phyloP scores from a whole-genome alignment of 2,329 filamentous ascomycete species.

The Colletotrichum incanum region DNA sequence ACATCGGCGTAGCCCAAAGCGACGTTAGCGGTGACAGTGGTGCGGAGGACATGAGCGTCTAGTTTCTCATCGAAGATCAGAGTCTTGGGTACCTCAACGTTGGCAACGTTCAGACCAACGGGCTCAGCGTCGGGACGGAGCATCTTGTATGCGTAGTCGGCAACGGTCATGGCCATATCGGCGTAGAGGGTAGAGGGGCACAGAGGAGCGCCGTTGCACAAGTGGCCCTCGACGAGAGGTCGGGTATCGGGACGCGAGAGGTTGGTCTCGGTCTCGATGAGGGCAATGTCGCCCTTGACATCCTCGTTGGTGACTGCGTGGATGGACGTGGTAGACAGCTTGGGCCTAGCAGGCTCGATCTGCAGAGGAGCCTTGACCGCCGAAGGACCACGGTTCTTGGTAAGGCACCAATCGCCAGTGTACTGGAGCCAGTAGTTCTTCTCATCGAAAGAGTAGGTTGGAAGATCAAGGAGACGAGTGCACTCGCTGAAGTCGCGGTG shows the following conservation, averaged over 20 bases:
- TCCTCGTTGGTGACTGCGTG: slow-evolving; percentile 76
- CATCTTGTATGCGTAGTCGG: slow-evolving; percentile 75
- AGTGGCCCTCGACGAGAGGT: slow-evolving; percentile 73
- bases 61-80: slow-evolving; percentile 70
- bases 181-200: slow-evolving; percentile 74
- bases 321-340: slow-evolving; percentile 76
- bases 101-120: slow-evolving; percentile 74
- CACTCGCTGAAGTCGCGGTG: slow-evolving; percentile 65
- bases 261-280: slow-evolving; percentile 76
- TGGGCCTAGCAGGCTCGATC: slow-evolving; percentile 63
- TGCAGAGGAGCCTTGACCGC: slow-evolving; percentile 51
- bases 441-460: slow-evolving; percentile 80
- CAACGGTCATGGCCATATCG: slow-evolving; percentile 76
- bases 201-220: slow-evolving; percentile 77
- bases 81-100: slow-evolving; percentile 80
- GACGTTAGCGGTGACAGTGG: slow-evolving; percentile 73
- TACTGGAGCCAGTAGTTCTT: slow-evolving; percentile 80
- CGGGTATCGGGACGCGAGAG: slow-evolving; percentile 75
- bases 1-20: slow-evolving; percentile 69
- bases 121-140: slow-evolving; percentile 69
- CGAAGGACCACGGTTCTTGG: slow-evolving; percentile 74
- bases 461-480: slow-evolving; percentile 71
- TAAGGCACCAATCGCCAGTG: slow-evolving; percentile 79
- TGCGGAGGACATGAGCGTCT: slow-evolving; percentile 71
- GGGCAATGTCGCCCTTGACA: slow-evolving; percentile 71